Evolutionary conservation across 352 stramenopile genomes (phyloP).

Genomic region (Phytophthora foliorum): DNA sequence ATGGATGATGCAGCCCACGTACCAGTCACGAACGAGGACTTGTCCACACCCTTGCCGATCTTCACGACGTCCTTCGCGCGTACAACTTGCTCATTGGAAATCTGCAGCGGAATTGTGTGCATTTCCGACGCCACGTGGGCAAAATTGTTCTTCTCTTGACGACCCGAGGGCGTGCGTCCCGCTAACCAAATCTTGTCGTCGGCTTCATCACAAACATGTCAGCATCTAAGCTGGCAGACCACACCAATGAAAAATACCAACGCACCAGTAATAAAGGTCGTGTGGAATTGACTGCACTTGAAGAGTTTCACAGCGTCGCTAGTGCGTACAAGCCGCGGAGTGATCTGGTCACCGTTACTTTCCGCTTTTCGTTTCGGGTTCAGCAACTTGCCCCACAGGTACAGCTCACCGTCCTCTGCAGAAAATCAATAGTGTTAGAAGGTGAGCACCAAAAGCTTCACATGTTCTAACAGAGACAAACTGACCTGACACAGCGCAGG

Average conservation of each 20-base stretch:
- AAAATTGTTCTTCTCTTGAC: conserved; percentile 64
- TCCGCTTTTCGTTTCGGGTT: conserved; percentile 73
- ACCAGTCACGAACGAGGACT: conserved; percentile 75
- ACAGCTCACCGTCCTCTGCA: conserved; percentile 80
- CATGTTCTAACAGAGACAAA: not conserved
- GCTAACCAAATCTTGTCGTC: conserved; percentile 83
- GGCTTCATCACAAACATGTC: conserved; percentile 39
- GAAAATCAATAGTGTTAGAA: conserved; percentile 7
- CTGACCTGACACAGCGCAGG: conserved; percentile 69
- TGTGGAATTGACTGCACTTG: conserved; percentile 89
- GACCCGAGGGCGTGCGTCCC: conserved; percentile 80
- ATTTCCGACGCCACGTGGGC: conserved; percentile 70
- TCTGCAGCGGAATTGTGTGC: conserved; percentile 76
- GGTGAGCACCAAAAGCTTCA: not conserved
- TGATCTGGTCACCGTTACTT: conserved; percentile 76
- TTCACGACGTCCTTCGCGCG: conserved; percentile 55
- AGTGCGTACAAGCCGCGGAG: conserved; percentile 74
- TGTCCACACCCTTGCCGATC: conserved; percentile 86
- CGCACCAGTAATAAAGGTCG: conserved; percentile 81
- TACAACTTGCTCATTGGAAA: conserved; percentile 64
- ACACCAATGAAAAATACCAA: conserved; percentile 2
- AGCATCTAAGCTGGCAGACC: not conserved
- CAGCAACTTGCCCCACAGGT: conserved; percentile 87
- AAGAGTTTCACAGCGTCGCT: conserved; percentile 73
- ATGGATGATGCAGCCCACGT: conserved; percentile 5